These are phyloP conservation scores for Globisporangium yorkense DNA, from an alignment of 352 stramenopile genomes.

Conservation along the genomic window DNA sequence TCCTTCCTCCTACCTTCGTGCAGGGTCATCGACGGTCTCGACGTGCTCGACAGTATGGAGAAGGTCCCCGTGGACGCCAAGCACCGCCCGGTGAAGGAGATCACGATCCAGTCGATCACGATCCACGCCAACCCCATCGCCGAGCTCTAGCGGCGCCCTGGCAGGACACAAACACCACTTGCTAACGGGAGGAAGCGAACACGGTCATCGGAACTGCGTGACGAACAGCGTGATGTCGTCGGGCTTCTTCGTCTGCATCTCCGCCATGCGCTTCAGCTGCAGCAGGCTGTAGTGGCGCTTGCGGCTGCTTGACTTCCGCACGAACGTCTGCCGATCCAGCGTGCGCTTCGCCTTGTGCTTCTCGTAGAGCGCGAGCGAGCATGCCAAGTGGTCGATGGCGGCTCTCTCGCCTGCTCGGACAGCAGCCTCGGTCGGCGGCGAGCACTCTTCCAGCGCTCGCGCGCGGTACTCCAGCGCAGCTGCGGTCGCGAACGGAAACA, in stretches of 20 bases:
- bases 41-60: slow-evolving; percentile 96
- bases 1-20: background rate
- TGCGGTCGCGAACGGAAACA: slow-evolving; percentile 66
- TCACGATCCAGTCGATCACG: slow-evolving; percentile 82
- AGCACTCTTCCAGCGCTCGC: slow-evolving; percentile 37
- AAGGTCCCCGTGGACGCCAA: slow-evolving; percentile 91
- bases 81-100: slow-evolving; percentile 85
- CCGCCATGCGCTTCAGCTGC: slow-evolving; percentile 66
- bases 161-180: background rate
- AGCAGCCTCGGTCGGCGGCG: slow-evolving; percentile 4
- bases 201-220: slow-evolving; percentile 41
- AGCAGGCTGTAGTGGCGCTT: slow-evolving; percentile 68
- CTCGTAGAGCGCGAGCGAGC: slow-evolving; percentile 43
- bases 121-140: slow-evolving; percentile 93
- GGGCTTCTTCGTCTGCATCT: slow-evolving; percentile 71
- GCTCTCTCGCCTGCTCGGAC: background rate
- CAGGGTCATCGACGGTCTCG: slow-evolving; percentile 94
- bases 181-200: background rate
- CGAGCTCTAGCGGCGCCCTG: slow-evolving; percentile 28
- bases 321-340: slow-evolving; percentile 46
- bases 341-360: slow-evolving; percentile 46
- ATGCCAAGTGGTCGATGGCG: slow-evolving; percentile 36
- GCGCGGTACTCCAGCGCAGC: slow-evolving; percentile 56
- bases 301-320: slow-evolving; percentile 32
- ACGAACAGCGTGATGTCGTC: slow-evolving; percentile 77